These are phyloP conservation scores for Emmonsiellopsis sp. DNA, from an alignment of 2,329 filamentous ascomycete species.

Conservation along the genomic window DNA sequence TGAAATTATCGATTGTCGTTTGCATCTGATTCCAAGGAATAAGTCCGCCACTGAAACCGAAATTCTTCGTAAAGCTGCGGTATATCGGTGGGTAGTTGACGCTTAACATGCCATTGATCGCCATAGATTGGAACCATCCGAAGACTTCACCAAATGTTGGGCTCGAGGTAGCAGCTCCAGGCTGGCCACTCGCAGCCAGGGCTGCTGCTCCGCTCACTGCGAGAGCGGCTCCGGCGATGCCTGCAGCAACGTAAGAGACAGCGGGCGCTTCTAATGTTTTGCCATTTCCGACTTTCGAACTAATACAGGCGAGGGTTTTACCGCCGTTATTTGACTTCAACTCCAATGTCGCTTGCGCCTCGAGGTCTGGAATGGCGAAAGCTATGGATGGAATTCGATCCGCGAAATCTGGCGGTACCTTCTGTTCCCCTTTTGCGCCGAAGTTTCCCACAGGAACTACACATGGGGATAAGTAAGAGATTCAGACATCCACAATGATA, in stretches of 20 bases:
- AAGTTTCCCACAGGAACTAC: conserved; percentile 67
- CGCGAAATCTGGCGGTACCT: conserved; percentile 62
- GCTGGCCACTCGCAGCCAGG: conserved; percentile 49
- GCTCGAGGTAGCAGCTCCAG: conserved; percentile 57
- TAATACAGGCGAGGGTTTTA: conserved; percentile 67
- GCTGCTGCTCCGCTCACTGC: conserved; percentile 64
- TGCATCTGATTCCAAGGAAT: conserved; percentile 78
- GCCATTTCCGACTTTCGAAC: conserved; percentile 74
- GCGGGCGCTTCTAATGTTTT: conserved; percentile 67
- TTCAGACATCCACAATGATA: not conserved
- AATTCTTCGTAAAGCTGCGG: conserved; percentile 83
- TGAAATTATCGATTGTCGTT: conserved; percentile 72
- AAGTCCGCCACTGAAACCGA: conserved; percentile 80
- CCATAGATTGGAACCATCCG: conserved; percentile 86
- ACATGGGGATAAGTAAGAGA: not conserved
- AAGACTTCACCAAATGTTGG: conserved; percentile 81
- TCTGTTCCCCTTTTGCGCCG: conserved; percentile 59
- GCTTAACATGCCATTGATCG: conserved; percentile 92
- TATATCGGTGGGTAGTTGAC: conserved; percentile 83
- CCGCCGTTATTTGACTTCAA: conserved; percentile 54
- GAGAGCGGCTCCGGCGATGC: conserved; percentile 76
- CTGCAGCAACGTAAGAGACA: conserved; percentile 74
- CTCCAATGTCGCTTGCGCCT: conserved; percentile 71
- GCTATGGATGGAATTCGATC: conserved; percentile 76
- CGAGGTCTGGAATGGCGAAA: conserved; percentile 82